These are phyloP conservation scores for Phaseolus lunatus DNA, from an alignment of 306 rosid species.

Conservation along the genomic window DNA sequence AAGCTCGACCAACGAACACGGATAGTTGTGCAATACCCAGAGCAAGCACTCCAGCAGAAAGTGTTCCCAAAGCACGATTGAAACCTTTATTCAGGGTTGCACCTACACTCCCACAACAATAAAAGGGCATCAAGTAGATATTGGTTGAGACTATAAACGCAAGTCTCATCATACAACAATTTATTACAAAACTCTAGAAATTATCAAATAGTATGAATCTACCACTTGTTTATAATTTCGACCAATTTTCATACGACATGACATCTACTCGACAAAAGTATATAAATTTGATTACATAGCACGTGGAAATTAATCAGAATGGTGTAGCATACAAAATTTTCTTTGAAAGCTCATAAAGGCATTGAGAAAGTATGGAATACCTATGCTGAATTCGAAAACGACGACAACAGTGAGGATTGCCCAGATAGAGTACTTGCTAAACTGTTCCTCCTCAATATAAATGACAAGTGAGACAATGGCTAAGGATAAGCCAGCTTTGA, in stretches of 20 bases:
- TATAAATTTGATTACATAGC: background rate
- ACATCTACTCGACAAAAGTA: background rate
- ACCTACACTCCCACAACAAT: conserved; percentile 49
- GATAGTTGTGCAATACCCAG: conserved; percentile 61
- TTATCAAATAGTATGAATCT: background rate
- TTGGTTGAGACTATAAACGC: background rate
- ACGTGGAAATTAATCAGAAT: background rate
- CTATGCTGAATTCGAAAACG: conserved; percentile 81
- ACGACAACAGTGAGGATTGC: conserved; percentile 79
- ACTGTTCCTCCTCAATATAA: conserved; percentile 54
- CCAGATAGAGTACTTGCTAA: conserved; percentile 70
- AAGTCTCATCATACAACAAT: background rate
- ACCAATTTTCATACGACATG: background rate
- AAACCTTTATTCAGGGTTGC: conserved; percentile 79
- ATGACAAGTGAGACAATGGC: conserved; percentile 66
- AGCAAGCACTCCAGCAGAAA: conserved; percentile 76
- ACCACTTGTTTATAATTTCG: background rate
- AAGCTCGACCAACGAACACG: conserved; percentile 50
- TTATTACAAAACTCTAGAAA: background rate
- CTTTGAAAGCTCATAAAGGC: background rate
- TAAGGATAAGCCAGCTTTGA: conserved; percentile 63
- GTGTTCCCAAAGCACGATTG: conserved; percentile 82
- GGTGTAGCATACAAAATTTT: background rate
- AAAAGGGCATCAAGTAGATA: background rate
- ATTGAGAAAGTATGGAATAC: conserved; percentile 32